These are phyloP conservation scores for Arabidopsis lyrata DNA, from an alignment of 441 rosid genomes.

Conservation along the genomic window DNA sequence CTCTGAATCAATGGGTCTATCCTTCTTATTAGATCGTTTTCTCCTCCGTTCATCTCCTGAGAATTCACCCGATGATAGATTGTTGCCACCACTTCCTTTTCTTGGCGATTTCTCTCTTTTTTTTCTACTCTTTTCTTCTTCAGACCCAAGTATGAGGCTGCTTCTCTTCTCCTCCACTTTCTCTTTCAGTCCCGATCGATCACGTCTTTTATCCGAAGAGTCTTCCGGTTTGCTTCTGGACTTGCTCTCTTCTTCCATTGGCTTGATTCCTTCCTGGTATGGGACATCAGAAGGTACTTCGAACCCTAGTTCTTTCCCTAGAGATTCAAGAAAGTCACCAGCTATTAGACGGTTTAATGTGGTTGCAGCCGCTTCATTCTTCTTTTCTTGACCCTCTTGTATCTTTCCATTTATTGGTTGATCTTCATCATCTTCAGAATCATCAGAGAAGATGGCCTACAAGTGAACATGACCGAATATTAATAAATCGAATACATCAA, in stretches of 20 bases:
- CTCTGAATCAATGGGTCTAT: constrained; percentile 54
- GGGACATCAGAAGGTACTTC: constrained; percentile 86
- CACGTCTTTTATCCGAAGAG: constrained; percentile 42
- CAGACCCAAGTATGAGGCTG: constrained; percentile 53
- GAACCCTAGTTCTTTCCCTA: constrained; percentile 94
- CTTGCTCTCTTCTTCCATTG: constrained; percentile 43
- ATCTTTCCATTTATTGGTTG: constrained; percentile 45
- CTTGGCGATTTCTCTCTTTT: constrained; percentile 49
- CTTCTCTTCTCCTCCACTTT: constrained; percentile 50
- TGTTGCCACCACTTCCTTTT: constrained; percentile 35
- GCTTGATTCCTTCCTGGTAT: constrained; percentile 47
- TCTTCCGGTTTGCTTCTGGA: constrained; percentile 36
- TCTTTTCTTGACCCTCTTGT: constrained; percentile 70
- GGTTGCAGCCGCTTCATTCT: constrained; percentile 76
- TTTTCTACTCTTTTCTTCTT: constrained; percentile 64
- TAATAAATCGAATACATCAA: background rate
- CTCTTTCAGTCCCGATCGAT: constrained; percentile 36
- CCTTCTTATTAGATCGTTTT: constrained; percentile 52
- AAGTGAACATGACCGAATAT: constrained; percentile 24
- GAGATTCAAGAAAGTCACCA: constrained; percentile 89
- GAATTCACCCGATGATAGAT: constrained; percentile 48
- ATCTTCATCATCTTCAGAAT: constrained; percentile 83
- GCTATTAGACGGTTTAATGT: constrained; percentile 91
- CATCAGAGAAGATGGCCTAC: constrained; percentile 99
- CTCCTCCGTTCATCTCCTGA: constrained; percentile 72